Base-by-base conservation (phyloP, 768 basidiomycete genomes). In the Tulasnella calospora region DNA sequence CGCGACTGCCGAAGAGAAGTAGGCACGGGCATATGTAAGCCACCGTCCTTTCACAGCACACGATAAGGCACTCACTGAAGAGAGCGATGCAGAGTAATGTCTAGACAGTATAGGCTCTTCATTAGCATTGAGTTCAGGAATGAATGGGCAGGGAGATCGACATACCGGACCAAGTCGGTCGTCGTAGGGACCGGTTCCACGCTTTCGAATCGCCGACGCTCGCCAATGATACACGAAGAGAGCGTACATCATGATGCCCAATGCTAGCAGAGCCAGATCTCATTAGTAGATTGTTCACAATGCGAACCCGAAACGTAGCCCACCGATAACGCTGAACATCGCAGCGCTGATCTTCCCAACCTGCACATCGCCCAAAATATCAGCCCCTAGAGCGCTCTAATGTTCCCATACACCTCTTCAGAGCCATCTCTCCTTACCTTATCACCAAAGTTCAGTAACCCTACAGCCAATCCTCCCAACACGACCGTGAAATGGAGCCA, bases 401-500 rank as follows among this genome's bases (percentile, higher is more conserved):
- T n/a, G 13, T 35, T 17, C 23, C n/a, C 17, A 27, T 55, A 46
- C 46, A 77, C 35, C 55, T 17, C 36, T 76, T 57, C 75, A 27
- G 27, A 33, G 51, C 47, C 38, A 57, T 27, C 47, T n/a, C 30
- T 33, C 82, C 87, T 79, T 79, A 92, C 95, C 86, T 94, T 94
- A 84, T 99, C 98, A 79, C 98, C 98, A 87, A 99, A 99, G 85
- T 99, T 99, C 82, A 99, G 87, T 78, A 99, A 86, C 15, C 98
- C 98, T 19, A 99, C 96, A 1, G 96, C 94, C 70, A 99, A 89
- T 78, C 98, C 98, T 38, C 97, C 96, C 10, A 99, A 91, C 78
- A 99, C 95, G 85, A 99, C 95, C 55, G 96, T 96, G 84, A 98
- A 98, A 85, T 98, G 96, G 72, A 98, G 89, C 98, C 97, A 99